Base-by-base conservation (phyloP, 345 rosid species). In the Syzygium aqueum region DNA sequence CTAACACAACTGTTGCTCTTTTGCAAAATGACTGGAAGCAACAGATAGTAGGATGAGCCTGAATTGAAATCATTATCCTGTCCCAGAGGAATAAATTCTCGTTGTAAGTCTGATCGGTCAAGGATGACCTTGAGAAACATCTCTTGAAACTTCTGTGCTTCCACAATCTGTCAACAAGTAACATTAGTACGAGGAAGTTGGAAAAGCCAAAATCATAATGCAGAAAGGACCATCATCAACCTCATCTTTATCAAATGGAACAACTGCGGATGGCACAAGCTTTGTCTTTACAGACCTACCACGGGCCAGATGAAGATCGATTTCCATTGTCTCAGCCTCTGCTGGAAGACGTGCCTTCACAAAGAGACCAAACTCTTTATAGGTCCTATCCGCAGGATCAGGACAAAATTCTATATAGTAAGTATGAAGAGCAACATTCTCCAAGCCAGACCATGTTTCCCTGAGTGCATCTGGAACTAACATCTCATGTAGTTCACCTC, bases 261-360 rank as follows among this genome's bases (percentile, higher is more conserved):
- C 84, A 54, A 86, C 77, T 51, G 93, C 93, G 37, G 90, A 90
- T 87, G 94, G 94, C 84, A 93, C 88, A 91, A 97, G 92, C 91
- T 90, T 93, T 84, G 95, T 92, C 89, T 59, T 83, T 86, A 97
- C 98, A 87, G 92, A 91, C 92, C 98, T 94, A 87, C 96, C 93
- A 87, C 86, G 95, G 87, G 97, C 96, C 90, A 97, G 95, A 91
- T 97, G 99, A 88, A 97, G 98, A 84, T 96, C 97, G 23, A 95
- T 85, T 83, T 94, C 92, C 95, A 97, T 88, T 90, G 87, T 89
- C 91, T 92, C 96, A 88, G 96, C 98, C 91, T 97, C 99, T 84
- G 30, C 10, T 3, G 99, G 99, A 52, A 97, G 96, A 85, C 95
- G 93, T 86, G 90, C 90, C 92, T 93, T 97, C 49, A 96, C 85